Evolutionary conservation across 257 asterid species (phyloP).

Genomic region (Echium plantagineum): DNA sequence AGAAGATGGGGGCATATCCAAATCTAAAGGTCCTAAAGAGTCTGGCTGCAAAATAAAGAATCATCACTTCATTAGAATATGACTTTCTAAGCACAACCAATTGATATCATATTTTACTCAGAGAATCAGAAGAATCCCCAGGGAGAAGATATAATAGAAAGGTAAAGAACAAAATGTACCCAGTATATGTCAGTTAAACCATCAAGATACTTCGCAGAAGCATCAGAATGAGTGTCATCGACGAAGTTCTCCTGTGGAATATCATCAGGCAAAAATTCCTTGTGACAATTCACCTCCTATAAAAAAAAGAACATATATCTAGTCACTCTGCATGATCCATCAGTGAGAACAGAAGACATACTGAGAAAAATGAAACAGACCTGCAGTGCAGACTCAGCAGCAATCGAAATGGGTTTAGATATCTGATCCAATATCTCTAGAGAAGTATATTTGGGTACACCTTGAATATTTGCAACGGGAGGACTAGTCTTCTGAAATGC

Average conservation of each 20-base stretch:
- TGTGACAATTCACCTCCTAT: conserved; percentile 39
- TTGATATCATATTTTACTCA: neutral
- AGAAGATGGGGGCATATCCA: conserved; percentile 65
- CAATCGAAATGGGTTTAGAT: conserved; percentile 25
- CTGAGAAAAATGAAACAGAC: conserved; percentile 24
- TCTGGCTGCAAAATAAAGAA: conserved; percentile 60
- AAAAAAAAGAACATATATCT: conserved; percentile 11
- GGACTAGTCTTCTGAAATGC: conserved; percentile 46
- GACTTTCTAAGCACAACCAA: neutral
- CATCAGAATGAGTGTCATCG: conserved; percentile 34
- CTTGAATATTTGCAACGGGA: conserved; percentile 20
- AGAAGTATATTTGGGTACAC: conserved; percentile 20
- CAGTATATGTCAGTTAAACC: conserved; percentile 72
- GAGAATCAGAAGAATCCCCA: too few species aligned
- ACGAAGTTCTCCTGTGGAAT: conserved; percentile 22
- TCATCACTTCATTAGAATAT: conserved; percentile 13
- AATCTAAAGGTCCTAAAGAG: conserved; percentile 85
- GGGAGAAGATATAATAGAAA: too few species aligned
- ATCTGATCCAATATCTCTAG: conserved; percentile 21
- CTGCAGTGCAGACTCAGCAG: conserved; percentile 30
- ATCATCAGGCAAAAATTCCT: conserved; percentile 22
- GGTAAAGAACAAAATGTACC: conserved; percentile 41
- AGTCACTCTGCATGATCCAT: conserved; percentile 3
- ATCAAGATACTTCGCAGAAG: conserved; percentile 39
- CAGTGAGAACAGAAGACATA: neutral